A percentile compares a stretch with the other conserved stretches of the same genome.
These are phyloP conservation scores for Claviceps paspali DNA, from an alignment of 2,329 filamentous ascomycete species.

Conservation along the genomic window DNA sequence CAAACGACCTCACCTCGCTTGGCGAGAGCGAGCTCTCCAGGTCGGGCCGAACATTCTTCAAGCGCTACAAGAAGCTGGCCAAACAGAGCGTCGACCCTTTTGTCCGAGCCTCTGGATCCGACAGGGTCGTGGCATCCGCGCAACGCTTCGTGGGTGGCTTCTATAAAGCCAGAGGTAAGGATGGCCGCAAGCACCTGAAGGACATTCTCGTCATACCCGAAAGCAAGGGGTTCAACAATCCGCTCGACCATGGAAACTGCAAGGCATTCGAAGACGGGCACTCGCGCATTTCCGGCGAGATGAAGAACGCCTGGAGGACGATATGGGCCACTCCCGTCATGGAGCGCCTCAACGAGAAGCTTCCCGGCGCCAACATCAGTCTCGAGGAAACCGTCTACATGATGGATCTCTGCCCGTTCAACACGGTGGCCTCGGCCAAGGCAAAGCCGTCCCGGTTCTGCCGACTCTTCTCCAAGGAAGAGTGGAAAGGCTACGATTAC, in stretches of 20 bases:
- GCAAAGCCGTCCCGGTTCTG: slow-evolving; percentile 54
- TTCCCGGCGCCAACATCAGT: slow-evolving; percentile 53
- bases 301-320: slow-evolving; percentile 41
- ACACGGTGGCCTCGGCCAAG: slow-evolving; percentile 51
- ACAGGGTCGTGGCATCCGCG: slow-evolving; percentile 60
- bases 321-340: slow-evolving; percentile 54
- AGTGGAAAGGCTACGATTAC: slow-evolving; percentile 74
- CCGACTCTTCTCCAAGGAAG: slow-evolving; percentile 51
- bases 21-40: slow-evolving; percentile 55
- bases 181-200: slow-evolving; percentile 30
- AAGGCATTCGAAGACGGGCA: slow-evolving; percentile 52
- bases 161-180: slow-evolving; percentile 28
- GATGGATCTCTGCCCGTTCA: slow-evolving; percentile 84
- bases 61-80: slow-evolving; percentile 52
- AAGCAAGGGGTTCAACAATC: slow-evolving; percentile 55
- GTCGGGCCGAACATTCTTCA: slow-evolving; percentile 62
- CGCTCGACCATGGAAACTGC: slow-evolving; percentile 61
- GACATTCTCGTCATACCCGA: slow-evolving; percentile 57
- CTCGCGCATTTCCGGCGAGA: slow-evolving; percentile 29
- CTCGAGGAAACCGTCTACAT: slow-evolving; percentile 48
- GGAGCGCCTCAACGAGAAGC: slow-evolving; percentile 50
- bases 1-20: slow-evolving; percentile 52
- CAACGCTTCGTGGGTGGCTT: slow-evolving; percentile 64
- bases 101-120: slow-evolving; percentile 53
- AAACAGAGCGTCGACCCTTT: slow-evolving; percentile 42